Evolutionary conservation across 108 stramenopile species (phyloP), one percentile per base, ranked within the genome.

Genomic region (Nitzschia sp.): DNA sequence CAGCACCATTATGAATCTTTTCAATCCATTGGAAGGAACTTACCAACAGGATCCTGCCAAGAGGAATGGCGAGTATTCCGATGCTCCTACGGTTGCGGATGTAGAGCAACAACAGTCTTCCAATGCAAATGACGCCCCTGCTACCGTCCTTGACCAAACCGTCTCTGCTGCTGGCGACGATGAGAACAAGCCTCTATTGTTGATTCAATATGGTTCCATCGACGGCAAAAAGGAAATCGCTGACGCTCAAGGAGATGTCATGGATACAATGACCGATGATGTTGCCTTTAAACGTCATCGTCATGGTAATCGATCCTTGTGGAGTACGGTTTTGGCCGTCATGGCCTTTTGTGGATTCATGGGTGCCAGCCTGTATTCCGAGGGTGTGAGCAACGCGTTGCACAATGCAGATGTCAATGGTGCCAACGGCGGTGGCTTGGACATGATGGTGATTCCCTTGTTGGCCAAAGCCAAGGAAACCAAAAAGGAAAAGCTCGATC

Each of bases 141-240:
- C 8, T 8, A 42, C 15, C 38, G 15, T 11, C 11, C 8, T 11
- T 8, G 38, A 42, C 15, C 11, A 42, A 11, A 15, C 8, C 8
- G 15, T 42, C 38, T 42, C 11, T 42, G 38, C 38, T 42, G n/a
- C n/a, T n/a, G n/a, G n/a, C n/a, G 38, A 42, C 8, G 38, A 42
- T 42, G 38, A 42, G 38, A 42, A 42, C 15, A 8, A 42, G 15
- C 38, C 38, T 15, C 38, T 42, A 11, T n/a, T n/a, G n/a, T 51
- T 51, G 49, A 51, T 51, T 8, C n/a, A 51, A n/a, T 51, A 51
- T 19, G 49, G 49, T 51, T 51, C 49, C 49, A 23, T 51, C 19
- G n/a, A 8, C 21, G 49, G 49, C 8, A 8, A 51, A 51, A 19
- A 51, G 49, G 4, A 17, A 4, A 51, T 19, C 17, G 21, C 13